Evolutionary conservation across 768 basidiomycete species (phyloP).

Genomic region (Leccinum subtestaceum): DNA sequence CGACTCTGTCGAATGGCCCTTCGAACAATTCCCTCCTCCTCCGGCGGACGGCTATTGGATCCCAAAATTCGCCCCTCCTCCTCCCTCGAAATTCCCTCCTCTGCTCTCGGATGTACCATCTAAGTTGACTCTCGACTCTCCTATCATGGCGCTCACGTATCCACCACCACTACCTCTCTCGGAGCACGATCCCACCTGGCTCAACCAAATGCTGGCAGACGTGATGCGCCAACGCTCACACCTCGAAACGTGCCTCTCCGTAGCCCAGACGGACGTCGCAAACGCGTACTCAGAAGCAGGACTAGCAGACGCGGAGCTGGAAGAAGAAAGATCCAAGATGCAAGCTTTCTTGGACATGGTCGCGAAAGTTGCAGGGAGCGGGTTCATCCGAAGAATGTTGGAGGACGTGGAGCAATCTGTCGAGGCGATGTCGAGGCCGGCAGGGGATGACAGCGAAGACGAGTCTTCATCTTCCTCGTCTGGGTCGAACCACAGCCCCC

Average conservation of each 20-base stretch:
- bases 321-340: conserved; percentile 21
- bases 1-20: conserved; percentile 22
- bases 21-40: conserved; percentile 29
- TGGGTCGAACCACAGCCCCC: background rate
- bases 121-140: conserved; percentile 18
- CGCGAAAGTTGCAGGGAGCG: conserved; percentile 23
- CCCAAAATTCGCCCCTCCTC: conserved; percentile 20
- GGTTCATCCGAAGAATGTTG: conserved; percentile 29
- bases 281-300: conserved; percentile 27
- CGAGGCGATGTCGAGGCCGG: conserved; percentile 13
- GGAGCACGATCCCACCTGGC: conserved; percentile 28
- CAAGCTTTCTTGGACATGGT: conserved; percentile 27
- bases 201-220: conserved; percentile 25
- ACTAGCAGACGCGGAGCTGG: conserved; percentile 27
- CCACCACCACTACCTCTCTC: conserved; percentile 28
- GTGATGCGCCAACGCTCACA: conserved; percentile 26
- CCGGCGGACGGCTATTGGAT: conserved; percentile 27
- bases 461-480: conserved; percentile 2
- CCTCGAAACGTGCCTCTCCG: conserved; percentile 17
- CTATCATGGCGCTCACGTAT: conserved; percentile 28
- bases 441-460: background rate
- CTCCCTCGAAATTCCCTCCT: conserved; percentile 16
- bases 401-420: conserved; percentile 16
- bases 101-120: conserved; percentile 9
- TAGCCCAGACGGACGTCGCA: conserved; percentile 15